Evolutionary conservation across 371 early-diverging fungal species (phyloP).

Genomic region (Paraphysoderma sedebokerense): DNA sequence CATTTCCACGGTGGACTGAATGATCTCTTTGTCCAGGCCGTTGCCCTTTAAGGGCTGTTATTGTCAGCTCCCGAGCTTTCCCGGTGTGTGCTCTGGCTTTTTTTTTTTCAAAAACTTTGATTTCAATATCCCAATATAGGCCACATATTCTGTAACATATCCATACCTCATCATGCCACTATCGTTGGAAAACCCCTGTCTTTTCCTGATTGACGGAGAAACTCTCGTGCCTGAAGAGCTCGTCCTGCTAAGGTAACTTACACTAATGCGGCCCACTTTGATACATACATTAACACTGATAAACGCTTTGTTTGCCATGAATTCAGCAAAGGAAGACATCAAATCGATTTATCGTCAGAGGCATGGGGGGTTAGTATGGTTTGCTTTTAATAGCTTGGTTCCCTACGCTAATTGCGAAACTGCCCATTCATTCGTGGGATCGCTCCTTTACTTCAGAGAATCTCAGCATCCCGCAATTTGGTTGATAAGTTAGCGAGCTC

Average conservation of each 20-base stretch:
- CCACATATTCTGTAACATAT: no score
- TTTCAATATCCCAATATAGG: no score
- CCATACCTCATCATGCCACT: background rate
- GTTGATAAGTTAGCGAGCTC: conserved; percentile 1
- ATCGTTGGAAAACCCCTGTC: background rate
- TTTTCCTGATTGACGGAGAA: conserved; percentile 1
- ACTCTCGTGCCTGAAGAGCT: background rate
- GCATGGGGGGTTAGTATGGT: background rate
- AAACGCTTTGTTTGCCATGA: background rate
- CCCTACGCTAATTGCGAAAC: background rate
- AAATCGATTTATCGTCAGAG: background rate
- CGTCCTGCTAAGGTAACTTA: background rate
- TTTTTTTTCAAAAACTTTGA: no score
- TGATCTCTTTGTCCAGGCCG: no score
- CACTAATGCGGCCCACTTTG: background rate
- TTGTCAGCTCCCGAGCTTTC: no score
- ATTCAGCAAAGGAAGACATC: background rate
- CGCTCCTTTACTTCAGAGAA: background rate
- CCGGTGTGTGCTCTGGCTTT: no score
- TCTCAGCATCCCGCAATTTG: background rate
- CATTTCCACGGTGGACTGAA: no score
- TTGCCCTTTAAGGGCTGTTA: no score
- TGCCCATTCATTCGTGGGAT: background rate
- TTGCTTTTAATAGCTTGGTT: background rate
- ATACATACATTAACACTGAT: no score